Evolutionary conservation across 202 grass and related monocot genomes (phyloP).

Genomic region (Setaria viridis): DNA sequence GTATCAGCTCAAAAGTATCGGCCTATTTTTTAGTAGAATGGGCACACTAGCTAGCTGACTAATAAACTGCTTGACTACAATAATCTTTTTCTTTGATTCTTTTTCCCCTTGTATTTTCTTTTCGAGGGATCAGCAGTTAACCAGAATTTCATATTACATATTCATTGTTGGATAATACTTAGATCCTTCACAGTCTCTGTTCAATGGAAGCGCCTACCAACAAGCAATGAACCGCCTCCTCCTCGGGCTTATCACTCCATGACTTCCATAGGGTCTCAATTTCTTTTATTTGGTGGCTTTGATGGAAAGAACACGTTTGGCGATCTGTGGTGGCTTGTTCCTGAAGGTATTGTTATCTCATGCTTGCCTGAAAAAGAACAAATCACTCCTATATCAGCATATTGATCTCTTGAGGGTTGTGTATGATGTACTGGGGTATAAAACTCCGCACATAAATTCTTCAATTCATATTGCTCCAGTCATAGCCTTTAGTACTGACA

Average conservation of each 20-base stretch:
- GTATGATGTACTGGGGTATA: constrained; percentile 3
- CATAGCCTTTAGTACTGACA: constrained; percentile 1
- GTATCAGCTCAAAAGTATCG: neutral
- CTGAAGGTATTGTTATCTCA: constrained; percentile 74
- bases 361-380: constrained; percentile 10
- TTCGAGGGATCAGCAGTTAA: neutral
- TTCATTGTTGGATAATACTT: constrained; percentile 43
- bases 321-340: constrained; percentile 98
- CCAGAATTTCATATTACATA: neutral
- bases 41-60: neutral
- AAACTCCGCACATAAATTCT: constrained; percentile 1
- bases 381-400: neutral
- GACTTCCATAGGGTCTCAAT: constrained; percentile 73
- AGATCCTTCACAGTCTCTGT: constrained; percentile 70
- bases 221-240: constrained; percentile 75
- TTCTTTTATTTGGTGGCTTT: constrained; percentile 98
- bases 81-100: neutral
- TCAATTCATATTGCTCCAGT: constrained; percentile 8
- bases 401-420: constrained; percentile 36
- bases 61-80: neutral
- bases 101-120: neutral
- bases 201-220: constrained; percentile 87
- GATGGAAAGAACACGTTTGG: constrained; percentile 97
- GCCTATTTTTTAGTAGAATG: constrained; percentile 5
- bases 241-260: constrained; percentile 96